Base-by-base conservation (phyloP, 2,329 filamentous ascomycete species). In the Mycosphaerella sp. region DNA sequence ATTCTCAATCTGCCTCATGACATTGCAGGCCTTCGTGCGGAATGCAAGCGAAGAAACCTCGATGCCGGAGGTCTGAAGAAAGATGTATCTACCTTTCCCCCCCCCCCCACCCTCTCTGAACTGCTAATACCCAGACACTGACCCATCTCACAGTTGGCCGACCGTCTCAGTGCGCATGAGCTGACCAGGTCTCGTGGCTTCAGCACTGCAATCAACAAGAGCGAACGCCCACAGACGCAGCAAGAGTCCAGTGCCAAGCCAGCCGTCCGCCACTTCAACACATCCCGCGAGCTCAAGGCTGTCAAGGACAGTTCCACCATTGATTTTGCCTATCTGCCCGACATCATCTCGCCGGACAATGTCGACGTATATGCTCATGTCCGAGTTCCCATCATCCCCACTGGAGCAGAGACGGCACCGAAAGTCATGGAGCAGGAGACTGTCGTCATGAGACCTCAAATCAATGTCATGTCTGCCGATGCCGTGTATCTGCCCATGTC, bases 291-390 rank as follows among this genome's bases (percentile, higher is more conserved):
- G 56, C 70, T 76, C 50, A 82, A 83, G 66, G 70, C 78, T 29
- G 74, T 79, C 58, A 75, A 78, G 51, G 81, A 84, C 70, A 72
- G 69, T 55, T 82, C 80, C 40, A 81, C 81, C 41, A 80, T 85
- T 56, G 82, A 85, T 72, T 83, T 84, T 64, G 77, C 77, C 62
- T 83, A 78, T 71, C 73, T 84, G 61, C 82, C 82, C 60, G 71
- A 76, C 48, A 26, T 57, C 50, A 51, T 55, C 42, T 45, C 57
- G 26, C 55, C 58, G 23, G 46, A 55, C 17, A 54, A 56, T 32
- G 31, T 59, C 29, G 59, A 64, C 23, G 48, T 60, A 29, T 54
- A 56, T 43, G 40, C 60, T 8, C 53, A 59, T n/a, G 52, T 67
- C 48, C 62, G 66, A 34, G 66, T 69, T 9, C 67, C 67, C 31